Conservation (phyloP, 495 filamentous ascomycete genomes). For the Talaromyces wortmannii region DNA sequence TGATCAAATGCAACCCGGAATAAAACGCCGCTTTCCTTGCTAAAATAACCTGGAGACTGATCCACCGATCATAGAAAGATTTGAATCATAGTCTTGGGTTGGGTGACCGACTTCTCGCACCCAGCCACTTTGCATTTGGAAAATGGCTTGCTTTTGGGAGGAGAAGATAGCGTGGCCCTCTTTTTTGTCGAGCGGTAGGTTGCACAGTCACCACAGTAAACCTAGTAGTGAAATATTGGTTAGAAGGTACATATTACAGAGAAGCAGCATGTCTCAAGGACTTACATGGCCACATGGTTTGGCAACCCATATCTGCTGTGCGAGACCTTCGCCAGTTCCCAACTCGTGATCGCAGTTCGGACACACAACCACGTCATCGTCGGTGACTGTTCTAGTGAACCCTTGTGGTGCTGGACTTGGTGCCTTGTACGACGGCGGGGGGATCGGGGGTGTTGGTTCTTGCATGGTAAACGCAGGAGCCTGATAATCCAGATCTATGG, state of each 20-base stretch:
- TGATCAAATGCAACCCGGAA: not conserved
- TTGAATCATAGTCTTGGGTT: slow-evolving; percentile 35
- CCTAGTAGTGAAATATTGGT: slow-evolving; percentile 30
- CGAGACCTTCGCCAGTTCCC: slow-evolving; percentile 48
- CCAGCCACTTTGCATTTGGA: slow-evolving; percentile 43
- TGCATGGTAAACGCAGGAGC: slow-evolving; percentile 18
- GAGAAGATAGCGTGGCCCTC: slow-evolving; percentile 12
- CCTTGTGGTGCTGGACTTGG: slow-evolving; percentile 52
- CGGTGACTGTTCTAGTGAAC: slow-evolving; percentile 56
- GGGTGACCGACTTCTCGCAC: slow-evolving; percentile 34
- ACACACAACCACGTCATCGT: slow-evolving; percentile 61
- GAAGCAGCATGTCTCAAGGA: slow-evolving; percentile 3
- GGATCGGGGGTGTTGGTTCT: slow-evolving; percentile 11
- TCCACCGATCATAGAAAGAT: slow-evolving; percentile 33
- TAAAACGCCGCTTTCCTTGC: not conserved
- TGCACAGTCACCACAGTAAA: slow-evolving; percentile 66
- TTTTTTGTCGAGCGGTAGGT: slow-evolving; percentile 41
- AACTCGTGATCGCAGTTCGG: slow-evolving; percentile 68
- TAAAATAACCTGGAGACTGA: not conserved
- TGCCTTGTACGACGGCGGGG: slow-evolving; percentile 41
- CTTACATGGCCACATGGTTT: slow-evolving; percentile 73
- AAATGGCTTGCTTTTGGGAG: slow-evolving; percentile 28
- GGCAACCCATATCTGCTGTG: slow-evolving; percentile 66
- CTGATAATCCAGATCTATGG: slow-evolving; percentile 19
- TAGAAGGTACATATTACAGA: no score